Percentiles rank a stretch among this genome's conserved stretches.
Evolutionary conservation across 1,284 basidiomycete genomes (phyloP).

Genomic region (Marasmius oreades): DNA sequence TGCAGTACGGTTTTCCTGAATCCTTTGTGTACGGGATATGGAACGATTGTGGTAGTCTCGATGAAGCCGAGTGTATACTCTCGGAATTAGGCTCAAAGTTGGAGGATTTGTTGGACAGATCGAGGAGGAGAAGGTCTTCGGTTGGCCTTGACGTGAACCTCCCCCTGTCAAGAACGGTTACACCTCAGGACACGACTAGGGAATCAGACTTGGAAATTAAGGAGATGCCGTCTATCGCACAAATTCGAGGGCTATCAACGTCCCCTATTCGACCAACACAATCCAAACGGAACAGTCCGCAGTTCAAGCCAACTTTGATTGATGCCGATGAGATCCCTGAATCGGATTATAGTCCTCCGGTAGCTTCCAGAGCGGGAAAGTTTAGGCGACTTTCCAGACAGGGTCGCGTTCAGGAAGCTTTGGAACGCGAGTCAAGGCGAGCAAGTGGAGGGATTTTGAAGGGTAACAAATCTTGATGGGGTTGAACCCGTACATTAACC

Average conservation of each 20-base stretch:
- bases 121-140: neutral
- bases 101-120: neutral
- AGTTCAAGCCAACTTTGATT: neutral
- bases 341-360: conserved; percentile 11
- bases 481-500: too few relatives aligned
- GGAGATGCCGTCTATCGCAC: neutral
- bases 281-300: neutral
- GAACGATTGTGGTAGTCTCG: conserved; percentile 7
- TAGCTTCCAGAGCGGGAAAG: conserved; percentile 10
- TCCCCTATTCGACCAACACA: neutral
- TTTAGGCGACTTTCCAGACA: conserved; percentile 2
- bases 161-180: neutral
- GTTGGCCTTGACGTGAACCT: neutral
- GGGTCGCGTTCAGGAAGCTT: conserved; percentile 7
- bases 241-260: neutral
- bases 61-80: conserved; percentile 5
- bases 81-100: neutral
- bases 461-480: conserved; percentile 11
- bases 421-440: conserved; percentile 7
- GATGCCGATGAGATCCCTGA: neutral
- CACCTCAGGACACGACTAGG: neutral
- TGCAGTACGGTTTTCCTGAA: conserved; percentile 6
- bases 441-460: conserved; percentile 1
- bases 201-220: neutral
- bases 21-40: conserved; percentile 5